Evolutionary conservation across 1,284 basidiomycete species (phyloP).

Genomic region (Fistulinella staudtii): DNA sequence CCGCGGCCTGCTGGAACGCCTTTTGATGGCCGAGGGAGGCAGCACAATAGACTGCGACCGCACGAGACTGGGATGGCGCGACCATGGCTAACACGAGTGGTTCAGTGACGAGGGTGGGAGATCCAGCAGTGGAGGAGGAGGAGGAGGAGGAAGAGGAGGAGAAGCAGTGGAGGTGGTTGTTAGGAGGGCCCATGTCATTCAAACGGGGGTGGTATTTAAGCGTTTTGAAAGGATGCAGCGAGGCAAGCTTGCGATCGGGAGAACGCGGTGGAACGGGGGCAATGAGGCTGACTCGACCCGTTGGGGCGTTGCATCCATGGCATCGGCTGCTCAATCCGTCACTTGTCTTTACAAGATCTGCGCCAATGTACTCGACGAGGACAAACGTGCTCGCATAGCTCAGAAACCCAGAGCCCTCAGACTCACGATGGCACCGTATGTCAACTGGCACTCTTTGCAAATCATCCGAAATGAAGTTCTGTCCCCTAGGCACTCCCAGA

Average conservation of each 20-base stretch:
- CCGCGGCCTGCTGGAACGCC: slow-evolving; percentile 66
- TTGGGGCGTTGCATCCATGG: not conserved
- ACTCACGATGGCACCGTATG: not conserved
- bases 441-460: not conserved
- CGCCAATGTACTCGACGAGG: not conserved
- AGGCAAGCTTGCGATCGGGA: slow-evolving; percentile 6
- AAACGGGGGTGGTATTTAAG: slow-evolving; percentile 27
- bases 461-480: slow-evolving; percentile 11
- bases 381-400: not conserved
- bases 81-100: slow-evolving; percentile 25
- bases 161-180: slow-evolving; percentile 11
- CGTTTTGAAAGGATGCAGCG: slow-evolving; percentile 13
- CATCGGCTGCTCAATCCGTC: slow-evolving; percentile 2
- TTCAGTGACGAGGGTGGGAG: not conserved
- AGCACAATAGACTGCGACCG: slow-evolving; percentile 77
- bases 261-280: slow-evolving; percentile 12
- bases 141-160: slow-evolving; percentile 1
- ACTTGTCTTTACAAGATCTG: not conserved
- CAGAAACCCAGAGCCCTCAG: not conserved
- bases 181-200: slow-evolving; percentile 11
- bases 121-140: not conserved
- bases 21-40: slow-evolving; percentile 63
- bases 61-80: slow-evolving; percentile 32
- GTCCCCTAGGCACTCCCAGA: not conserved
- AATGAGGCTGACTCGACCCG: slow-evolving; percentile 20